Conservation (phyloP, 495 filamentous ascomycete species). For the Talaromyces stipitatus region DNA sequence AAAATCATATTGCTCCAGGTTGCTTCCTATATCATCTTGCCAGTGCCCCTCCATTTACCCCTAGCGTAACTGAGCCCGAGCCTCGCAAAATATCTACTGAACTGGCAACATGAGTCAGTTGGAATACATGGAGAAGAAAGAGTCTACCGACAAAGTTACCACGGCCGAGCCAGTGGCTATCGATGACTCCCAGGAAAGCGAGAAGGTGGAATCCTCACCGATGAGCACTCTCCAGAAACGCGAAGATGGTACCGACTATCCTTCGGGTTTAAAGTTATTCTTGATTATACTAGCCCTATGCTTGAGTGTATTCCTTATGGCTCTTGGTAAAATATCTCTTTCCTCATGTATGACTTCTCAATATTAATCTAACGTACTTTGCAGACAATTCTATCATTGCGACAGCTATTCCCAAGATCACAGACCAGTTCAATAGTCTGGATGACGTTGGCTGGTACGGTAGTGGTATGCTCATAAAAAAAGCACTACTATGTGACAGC, state of each 20-base stretch:
- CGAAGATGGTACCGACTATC: constrained; percentile 32
- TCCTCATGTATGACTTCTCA: neutral
- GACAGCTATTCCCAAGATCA: constrained; percentile 78
- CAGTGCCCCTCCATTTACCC: neutral
- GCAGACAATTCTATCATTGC: constrained; percentile 74
- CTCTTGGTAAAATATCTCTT: constrained; percentile 25
- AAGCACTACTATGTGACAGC: too few relatives aligned
- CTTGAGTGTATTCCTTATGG: constrained; percentile 44
- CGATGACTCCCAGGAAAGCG: constrained; percentile 21
- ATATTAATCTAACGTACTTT: neutral
- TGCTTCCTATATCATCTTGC: neutral
- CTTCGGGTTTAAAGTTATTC: constrained; percentile 36
- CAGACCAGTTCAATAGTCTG: constrained; percentile 68
- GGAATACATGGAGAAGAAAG: constrained; percentile 18
- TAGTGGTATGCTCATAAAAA: constrained; percentile 59
- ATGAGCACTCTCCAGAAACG: neutral
- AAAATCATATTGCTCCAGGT: neutral
- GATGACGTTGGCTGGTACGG: constrained; percentile 83
- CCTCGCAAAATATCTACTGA: constrained; percentile 4
- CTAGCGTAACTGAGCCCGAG: neutral
- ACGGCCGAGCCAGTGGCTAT: constrained; percentile 21
- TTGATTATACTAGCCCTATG: constrained; percentile 41
- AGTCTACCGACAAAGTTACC: constrained; percentile 9
- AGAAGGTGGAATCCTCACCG: constrained; percentile 16
- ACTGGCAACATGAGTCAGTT: neutral